These are phyloP conservation scores for Colletotrichum melonis DNA, from an alignment of 2,329 filamentous ascomycete species.

Conservation along the genomic window DNA sequence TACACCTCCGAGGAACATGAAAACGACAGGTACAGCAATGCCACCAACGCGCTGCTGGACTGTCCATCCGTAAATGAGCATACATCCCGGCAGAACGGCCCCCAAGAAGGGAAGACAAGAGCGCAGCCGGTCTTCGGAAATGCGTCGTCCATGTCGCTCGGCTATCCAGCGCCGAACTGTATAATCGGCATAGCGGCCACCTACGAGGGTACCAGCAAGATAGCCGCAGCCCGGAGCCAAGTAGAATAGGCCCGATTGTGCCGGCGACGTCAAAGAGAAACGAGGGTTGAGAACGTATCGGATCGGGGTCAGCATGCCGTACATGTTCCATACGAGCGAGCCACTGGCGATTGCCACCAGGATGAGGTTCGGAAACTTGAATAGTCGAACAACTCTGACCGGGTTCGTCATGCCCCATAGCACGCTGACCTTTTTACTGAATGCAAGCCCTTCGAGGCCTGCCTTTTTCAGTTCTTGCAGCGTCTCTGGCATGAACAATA, in stretches of 20 bases:
- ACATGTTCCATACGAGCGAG: constrained; percentile 78
- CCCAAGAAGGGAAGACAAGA: constrained; percentile 70
- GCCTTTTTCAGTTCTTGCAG: constrained; percentile 71
- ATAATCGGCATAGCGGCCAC: constrained; percentile 75
- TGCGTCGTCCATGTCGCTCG: constrained; percentile 63
- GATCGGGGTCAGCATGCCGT: constrained; percentile 74
- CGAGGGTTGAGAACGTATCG: constrained; percentile 78
- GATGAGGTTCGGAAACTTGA: constrained; percentile 73
- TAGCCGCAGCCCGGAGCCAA: constrained; percentile 77
- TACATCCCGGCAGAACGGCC: constrained; percentile 69
- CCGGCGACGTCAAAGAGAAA: constrained; percentile 71
- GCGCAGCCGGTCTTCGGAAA: constrained; percentile 77
- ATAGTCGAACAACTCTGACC: constrained; percentile 70
- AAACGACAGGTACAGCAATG: constrained; percentile 67
- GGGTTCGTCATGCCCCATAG: constrained; percentile 70
- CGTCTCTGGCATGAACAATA: constrained; percentile 75
- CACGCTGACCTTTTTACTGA: constrained; percentile 52
- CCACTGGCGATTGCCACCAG: constrained; percentile 68
- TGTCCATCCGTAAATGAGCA: constrained; percentile 76
- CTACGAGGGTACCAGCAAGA: constrained; percentile 73
- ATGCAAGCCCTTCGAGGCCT: constrained; percentile 67
- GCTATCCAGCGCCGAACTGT: constrained; percentile 70
- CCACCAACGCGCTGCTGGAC: constrained; percentile 39
- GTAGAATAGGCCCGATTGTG: constrained; percentile 76
- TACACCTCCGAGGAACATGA: constrained; percentile 77